Conservation (phyloP, 768 basidiomycete species). For the Mycena chlorophos region DNA sequence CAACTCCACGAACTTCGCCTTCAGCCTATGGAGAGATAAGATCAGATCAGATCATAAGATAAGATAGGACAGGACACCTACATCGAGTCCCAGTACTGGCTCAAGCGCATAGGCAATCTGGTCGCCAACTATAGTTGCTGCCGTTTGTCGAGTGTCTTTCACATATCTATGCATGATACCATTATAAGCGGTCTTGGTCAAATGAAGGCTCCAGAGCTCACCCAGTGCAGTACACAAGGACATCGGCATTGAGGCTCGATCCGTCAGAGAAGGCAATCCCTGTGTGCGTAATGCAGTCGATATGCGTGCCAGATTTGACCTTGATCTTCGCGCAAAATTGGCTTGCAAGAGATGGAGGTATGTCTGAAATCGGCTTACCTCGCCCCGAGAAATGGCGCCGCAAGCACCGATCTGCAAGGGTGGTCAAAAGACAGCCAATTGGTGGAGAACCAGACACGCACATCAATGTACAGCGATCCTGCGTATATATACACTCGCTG, state of each 20-base stretch:
- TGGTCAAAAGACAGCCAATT: constrained; percentile 44
- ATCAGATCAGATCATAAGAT: background rate
- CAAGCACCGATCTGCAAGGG: too few relatives aligned
- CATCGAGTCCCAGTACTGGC: constrained; percentile 31
- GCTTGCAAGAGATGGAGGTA: too few relatives aligned
- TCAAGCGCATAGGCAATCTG: constrained; percentile 17
- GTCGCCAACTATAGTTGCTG: constrained; percentile 8
- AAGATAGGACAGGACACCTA: background rate
- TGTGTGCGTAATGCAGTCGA: constrained; percentile 39
- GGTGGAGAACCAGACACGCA: constrained; percentile 33
- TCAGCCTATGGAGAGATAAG: constrained; percentile 18
- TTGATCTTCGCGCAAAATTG: too few relatives aligned
- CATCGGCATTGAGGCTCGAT: constrained; percentile 46
- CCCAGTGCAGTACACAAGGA: constrained; percentile 52
- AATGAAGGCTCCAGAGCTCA: constrained; percentile 21
- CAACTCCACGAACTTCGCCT: constrained; percentile 29
- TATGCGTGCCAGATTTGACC: constrained; percentile 41
- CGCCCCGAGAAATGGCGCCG: too few relatives aligned
- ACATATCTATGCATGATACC: constrained; percentile 23
- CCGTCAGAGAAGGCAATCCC: constrained; percentile 45
- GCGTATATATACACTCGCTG: constrained; percentile 26
- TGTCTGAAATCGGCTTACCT: too few relatives aligned
- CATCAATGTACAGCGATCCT: constrained; percentile 56
- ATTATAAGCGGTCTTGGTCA: background rate
- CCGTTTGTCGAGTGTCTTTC: constrained; percentile 24